Percentiles rank a stretch among this genome's conserved stretches.
These are phyloP conservation scores for Omphalea diandra DNA, from an alignment of 441 rosid genomes.

Conservation along the genomic window DNA sequence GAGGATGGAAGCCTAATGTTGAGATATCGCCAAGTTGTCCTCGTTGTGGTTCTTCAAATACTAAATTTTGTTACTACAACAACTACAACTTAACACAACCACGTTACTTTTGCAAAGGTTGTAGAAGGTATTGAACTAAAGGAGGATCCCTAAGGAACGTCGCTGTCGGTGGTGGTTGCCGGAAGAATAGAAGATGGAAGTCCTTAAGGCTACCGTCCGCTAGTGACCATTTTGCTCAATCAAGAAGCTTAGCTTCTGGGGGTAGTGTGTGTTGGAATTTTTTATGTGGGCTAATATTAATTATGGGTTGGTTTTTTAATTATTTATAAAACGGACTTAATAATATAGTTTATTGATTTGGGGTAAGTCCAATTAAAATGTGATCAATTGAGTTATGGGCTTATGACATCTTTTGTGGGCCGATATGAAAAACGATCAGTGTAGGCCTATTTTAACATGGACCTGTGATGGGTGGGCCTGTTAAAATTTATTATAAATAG, in stretches of 20 bases:
- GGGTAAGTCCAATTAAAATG: too few species aligned
- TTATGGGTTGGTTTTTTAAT: too few species aligned
- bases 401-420: too few species aligned
- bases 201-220: conserved; percentile 31
- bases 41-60: conserved; percentile 63
- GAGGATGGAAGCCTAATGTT: conserved; percentile 48
- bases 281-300: too few species aligned
- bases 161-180: conserved; percentile 65
- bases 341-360: too few species aligned
- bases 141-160: conserved; percentile 68
- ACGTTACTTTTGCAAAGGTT: conserved; percentile 69
- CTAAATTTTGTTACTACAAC: conserved; percentile 76
- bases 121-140: conserved; percentile 74
- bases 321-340: too few species aligned
- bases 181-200: conserved; percentile 56
- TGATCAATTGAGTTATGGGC: too few species aligned
- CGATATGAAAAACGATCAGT: too few species aligned
- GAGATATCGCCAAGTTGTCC: conserved; percentile 62
- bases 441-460: too few species aligned
- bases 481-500: too few species aligned
- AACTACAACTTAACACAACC: conserved; percentile 75
- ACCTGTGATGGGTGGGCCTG: too few species aligned
- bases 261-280: too few species aligned
- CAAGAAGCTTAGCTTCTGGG: conserved; percentile 26
- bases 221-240: not conserved